Conservation (phyloP, 257 asterid species). For the Nicotiana tabacum region DNA sequence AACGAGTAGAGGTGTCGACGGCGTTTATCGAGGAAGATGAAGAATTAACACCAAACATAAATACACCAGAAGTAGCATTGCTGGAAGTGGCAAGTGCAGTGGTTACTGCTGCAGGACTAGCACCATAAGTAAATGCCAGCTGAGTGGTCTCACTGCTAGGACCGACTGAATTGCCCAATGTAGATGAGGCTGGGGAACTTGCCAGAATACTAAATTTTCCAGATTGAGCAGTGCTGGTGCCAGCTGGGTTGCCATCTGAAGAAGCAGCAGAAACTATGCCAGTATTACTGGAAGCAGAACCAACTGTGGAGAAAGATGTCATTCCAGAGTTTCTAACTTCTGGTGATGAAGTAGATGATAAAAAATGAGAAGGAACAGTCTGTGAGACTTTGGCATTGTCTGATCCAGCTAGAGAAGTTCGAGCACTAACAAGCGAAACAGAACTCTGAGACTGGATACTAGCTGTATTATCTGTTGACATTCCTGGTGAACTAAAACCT, state of each 20-base stretch:
- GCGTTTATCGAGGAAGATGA: conserved; percentile 20
- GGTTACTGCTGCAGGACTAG: conserved; percentile 34
- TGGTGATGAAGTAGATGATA: conserved; percentile 29
- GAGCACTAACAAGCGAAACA: conserved; percentile 24
- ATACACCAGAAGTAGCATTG: conserved; percentile 25
- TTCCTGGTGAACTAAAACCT: conserved; percentile 30
- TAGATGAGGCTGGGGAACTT: conserved; percentile 8
- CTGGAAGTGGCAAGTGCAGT: conserved; percentile 23
- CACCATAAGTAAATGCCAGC: conserved; percentile 22
- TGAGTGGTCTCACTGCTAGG: neutral
- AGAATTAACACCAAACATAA: conserved; percentile 33
- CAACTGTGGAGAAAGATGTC: neutral
- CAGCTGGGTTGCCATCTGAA: conserved; percentile 9
- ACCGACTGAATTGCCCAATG: neutral
- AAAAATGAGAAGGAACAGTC: conserved; percentile 27
- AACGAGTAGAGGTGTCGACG: conserved; percentile 28
- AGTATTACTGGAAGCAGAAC: conserved; percentile 4
- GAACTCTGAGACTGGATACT: conserved; percentile 31
- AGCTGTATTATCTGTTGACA: conserved; percentile 6
- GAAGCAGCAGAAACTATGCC: conserved; percentile 4
- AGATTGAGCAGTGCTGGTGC: conserved; percentile 6
- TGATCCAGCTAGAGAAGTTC: conserved; percentile 19
- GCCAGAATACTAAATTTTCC: neutral
- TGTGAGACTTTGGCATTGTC: conserved; percentile 4
- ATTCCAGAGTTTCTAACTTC: conserved; percentile 11